These are phyloP conservation scores for Verticillium klebahnii DNA, from an alignment of 2,329 filamentous ascomycete species.

Conservation along the genomic window DNA sequence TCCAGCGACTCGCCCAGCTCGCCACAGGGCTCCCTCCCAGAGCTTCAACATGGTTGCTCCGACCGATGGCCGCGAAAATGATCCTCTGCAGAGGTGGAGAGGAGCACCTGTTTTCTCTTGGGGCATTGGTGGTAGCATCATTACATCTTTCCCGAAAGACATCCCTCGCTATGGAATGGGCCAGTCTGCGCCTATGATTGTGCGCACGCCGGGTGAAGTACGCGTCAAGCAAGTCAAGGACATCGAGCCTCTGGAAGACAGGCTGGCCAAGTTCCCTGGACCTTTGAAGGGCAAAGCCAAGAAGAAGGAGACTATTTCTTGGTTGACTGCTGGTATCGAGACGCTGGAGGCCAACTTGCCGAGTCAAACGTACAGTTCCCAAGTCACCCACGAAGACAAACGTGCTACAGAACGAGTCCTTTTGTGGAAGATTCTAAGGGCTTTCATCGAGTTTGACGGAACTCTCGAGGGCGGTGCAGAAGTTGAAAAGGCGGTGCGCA, in stretches of 20 bases:
- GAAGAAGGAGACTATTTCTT: slow-evolving; percentile 86
- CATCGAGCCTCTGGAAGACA: slow-evolving; percentile 65
- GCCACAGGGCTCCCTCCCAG: slow-evolving; percentile 49
- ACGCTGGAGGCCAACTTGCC: slow-evolving; percentile 58
- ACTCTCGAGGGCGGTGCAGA: slow-evolving; percentile 66
- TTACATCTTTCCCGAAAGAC: slow-evolving; percentile 84
- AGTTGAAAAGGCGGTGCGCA: slow-evolving; percentile 70
- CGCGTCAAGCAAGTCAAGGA: slow-evolving; percentile 73
- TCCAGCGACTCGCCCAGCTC: slow-evolving; percentile 23
- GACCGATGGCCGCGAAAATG: slow-evolving; percentile 62
- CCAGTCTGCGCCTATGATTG: slow-evolving; percentile 68
- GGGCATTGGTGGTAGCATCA: slow-evolving; percentile 77
- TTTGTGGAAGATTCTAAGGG: slow-evolving; percentile 79
- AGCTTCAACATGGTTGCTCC: slow-evolving; percentile 55
- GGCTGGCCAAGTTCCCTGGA: slow-evolving; percentile 78
- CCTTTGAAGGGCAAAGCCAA: slow-evolving; percentile 86
- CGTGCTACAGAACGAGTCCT: slow-evolving; percentile 74
- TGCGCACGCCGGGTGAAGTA: slow-evolving; percentile 77
- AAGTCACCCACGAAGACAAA: slow-evolving; percentile 57
- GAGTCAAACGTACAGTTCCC: slow-evolving; percentile 37
- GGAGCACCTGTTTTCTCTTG: slow-evolving; percentile 83
- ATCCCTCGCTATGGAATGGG: slow-evolving; percentile 80
- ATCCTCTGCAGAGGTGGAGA: slow-evolving; percentile 85
- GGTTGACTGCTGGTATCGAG: slow-evolving; percentile 76
- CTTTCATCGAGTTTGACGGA: slow-evolving; percentile 86